Evolutionary conservation across 208 protist genomes (phyloP), one percentile per base, ranked within the genome.

Genomic region (Crithidia expoeki): DNA sequence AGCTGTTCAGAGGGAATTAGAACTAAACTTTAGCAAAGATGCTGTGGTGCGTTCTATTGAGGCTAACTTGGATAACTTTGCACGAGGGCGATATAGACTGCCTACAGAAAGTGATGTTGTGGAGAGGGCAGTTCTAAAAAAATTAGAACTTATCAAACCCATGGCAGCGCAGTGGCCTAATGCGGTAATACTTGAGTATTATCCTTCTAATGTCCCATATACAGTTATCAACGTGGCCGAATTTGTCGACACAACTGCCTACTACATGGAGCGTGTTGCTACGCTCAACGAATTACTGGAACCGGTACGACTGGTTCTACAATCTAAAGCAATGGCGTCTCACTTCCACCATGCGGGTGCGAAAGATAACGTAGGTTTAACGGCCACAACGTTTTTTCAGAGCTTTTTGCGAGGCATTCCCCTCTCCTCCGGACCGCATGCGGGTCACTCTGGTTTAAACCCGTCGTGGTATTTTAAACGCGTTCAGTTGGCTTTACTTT

Each of bases 261-360:
- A 87, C 64, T 87, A 92, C 57, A 86, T 87, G 64, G 90, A 95
- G 71, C 85, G 90, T 12, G 74, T 90, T 30, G 70, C 76, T 46
- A 76, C 72, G 4, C 65, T 95, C 12, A 50, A 49, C 23, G 60
- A 78, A 40, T n/a, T 91, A 11, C 61, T 88, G 9, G 76, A 78
- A 9, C 74, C 74, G 0, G 80, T 75, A 11, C 47, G 74, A 11
- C 67, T 71, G 23, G 71, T 86, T 65, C 46, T 89, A 1, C 44
- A 81, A 21, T 77, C 80, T 0, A 85, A 81, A 44, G 58, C 58
- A 16, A 85, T 89, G 80, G 51, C 65, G 14, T 84, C 76, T 1
- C 74, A 67, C 56, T 78, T 89, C 34, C 55, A 50, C 14, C 33
- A 28, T 38, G 28, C 11, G 19, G 38, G 73, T 2, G 0, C 38